A percentile compares a stretch with the other conserved stretches of the same genome.
Conservation (phyloP, 2,329 filamentous ascomycete genomes). For the Truncatella angustata region DNA sequence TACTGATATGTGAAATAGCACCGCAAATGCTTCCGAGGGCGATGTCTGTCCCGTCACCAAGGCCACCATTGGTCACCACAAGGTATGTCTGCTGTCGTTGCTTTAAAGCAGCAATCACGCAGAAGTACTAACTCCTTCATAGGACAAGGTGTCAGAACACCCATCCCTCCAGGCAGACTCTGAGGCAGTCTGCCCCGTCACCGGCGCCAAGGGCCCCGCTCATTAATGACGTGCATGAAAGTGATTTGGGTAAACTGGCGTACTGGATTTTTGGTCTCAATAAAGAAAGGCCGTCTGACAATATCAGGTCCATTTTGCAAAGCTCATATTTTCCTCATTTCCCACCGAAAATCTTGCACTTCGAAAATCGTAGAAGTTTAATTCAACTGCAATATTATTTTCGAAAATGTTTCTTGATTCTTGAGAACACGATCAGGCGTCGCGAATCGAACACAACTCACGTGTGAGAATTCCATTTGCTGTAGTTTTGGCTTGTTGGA, state of each 20-base stretch:
- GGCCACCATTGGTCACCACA: constrained; percentile 40
- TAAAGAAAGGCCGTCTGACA: no score
- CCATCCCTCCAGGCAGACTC: constrained; percentile 29
- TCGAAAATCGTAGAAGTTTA: no score
- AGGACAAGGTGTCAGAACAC: constrained; percentile 34
- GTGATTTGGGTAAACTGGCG: not conserved
- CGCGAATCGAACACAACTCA: no score
- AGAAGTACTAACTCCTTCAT: not conserved
- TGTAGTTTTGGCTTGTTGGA: no score
- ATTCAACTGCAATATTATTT: no score
- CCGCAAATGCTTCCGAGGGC: constrained; percentile 21
- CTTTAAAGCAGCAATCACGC: not conserved
- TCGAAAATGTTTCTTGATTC: no score
- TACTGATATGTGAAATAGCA: constrained; percentile 21
- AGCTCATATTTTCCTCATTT: no score
- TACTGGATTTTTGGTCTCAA: not conserved
- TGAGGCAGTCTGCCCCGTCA: constrained; percentile 38
- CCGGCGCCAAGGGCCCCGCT: constrained; percentile 23
- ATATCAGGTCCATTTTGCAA: not conserved
- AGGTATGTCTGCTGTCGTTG: constrained; percentile 14
- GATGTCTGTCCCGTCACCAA: constrained; percentile 41
- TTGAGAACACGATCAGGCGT: no score
- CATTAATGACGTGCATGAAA: not conserved
- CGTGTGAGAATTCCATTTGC: no score
- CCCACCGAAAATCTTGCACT: no score